Evolutionary conservation across 768 basidiomycete species (phyloP).

Genomic region (Cystofilobasidium macerans): DNA sequence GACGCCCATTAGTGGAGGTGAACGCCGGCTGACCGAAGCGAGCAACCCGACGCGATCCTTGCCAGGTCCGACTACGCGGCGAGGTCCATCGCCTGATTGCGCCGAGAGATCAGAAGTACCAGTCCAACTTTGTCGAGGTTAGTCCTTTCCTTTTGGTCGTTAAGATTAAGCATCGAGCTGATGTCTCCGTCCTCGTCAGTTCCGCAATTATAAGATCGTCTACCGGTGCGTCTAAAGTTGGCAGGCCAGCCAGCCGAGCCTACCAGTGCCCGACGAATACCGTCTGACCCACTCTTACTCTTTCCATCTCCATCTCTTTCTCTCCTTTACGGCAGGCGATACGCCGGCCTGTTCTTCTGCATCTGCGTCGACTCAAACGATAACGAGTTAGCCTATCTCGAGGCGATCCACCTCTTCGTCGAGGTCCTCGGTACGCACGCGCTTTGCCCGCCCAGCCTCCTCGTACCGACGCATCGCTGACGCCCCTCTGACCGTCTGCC

Average conservation of each 20-base stretch:
- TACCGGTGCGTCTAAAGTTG: constrained; percentile 48
- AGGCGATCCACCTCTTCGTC: constrained; percentile 96
- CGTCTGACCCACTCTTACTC: too few species aligned
- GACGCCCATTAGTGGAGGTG: too few species aligned
- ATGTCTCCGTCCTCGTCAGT: constrained; percentile 45
- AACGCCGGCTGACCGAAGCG: neutral
- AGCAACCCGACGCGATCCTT: too few species aligned
- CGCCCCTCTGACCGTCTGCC: too few species aligned
- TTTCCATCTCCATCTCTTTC: too few species aligned
- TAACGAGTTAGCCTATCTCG: constrained; percentile 92
- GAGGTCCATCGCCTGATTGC: constrained; percentile 95
- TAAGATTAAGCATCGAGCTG: neutral
- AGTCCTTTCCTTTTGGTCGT: neutral
- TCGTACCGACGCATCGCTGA: neutral
- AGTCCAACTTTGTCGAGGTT: constrained; percentile 98
- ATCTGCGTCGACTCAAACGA: constrained; percentile 96
- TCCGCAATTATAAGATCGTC: constrained; percentile 93
- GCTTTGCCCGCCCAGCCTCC: neutral
- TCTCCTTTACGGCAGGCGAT: constrained; percentile 43
- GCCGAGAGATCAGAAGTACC: constrained; percentile 94
- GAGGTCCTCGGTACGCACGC: constrained; percentile 73
- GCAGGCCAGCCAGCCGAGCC: too few species aligned
- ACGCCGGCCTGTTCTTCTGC: constrained; percentile 96
- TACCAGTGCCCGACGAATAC: too few species aligned
- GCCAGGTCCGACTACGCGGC: constrained; percentile 80